Evolutionary conservation across 1,284 basidiomycete genomes (phyloP), one percentile per base, ranked within the genome.

Genomic region (Hortiboletus rubellus): DNA sequence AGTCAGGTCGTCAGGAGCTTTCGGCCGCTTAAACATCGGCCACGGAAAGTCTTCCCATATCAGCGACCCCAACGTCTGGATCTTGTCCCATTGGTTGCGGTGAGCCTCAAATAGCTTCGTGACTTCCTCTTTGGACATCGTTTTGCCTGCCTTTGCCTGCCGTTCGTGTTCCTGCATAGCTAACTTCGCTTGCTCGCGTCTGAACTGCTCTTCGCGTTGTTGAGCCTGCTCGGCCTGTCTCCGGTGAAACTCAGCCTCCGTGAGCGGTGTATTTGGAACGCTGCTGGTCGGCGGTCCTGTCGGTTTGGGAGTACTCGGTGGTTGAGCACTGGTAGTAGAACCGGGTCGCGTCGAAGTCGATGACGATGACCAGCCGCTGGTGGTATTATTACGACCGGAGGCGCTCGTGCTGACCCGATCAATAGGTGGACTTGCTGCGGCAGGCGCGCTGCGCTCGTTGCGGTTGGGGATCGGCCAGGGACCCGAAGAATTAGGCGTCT

Each of bases 31-130:
- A 65, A 88, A 75, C 72, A 82, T 76, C 2, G 89, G 88, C 88
- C 88, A 91, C 24, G 89, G 88, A 63, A 91, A 82, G 60, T 79
- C 78, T 38, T 79, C 74, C 86, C 86, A 89, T 50, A 66, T 67
- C 49, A 80, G 66, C 52, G 66, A 63, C 44, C 65, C 57, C 40
- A 65, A n/a, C 14, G 57, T 63, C 60, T 62, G 76, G 46, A 86
- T 71, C 59, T 74, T 75, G 38, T 72, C 69, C 87, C 87, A 89
- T 53, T 80, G 79, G 34, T 75, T 74, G 45, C 85, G 84, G 67
- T 88, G 86, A 52, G 71, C 66, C 24, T 82, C 80, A 65, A 83
- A 83, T 14, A 84, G 63, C 57, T 75, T 76, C 36, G 77, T 58
- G 18, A 83, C 71, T 3, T 87, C 84, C 55, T 85, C 81, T 62